Conservation (phyloP, 2,329 filamentous ascomycete genomes). For the Diplodia sapinea region DNA sequence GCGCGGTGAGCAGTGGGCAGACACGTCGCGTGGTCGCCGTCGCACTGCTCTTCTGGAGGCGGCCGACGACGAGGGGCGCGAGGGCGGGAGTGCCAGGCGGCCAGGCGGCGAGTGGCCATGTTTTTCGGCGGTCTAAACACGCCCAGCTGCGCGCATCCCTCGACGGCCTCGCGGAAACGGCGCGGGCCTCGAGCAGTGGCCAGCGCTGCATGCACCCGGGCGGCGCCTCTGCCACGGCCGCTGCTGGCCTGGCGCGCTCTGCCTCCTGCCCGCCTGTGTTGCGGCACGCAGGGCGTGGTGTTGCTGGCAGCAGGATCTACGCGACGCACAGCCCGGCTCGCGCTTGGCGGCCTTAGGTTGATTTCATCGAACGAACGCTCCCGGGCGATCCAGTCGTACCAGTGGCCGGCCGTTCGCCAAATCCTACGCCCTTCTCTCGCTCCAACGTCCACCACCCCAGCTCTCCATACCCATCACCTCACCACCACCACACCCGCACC, state of each 20-base stretch:
- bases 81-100: constrained; percentile 5
- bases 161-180: constrained; percentile 8
- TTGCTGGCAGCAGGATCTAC: constrained; percentile 28
- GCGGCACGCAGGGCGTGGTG: constrained; percentile 27
- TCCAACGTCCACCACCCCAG: constrained; percentile 32
- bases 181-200: neutral
- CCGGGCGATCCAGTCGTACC: constrained; percentile 21
- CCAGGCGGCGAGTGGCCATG: constrained; percentile 16
- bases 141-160: constrained; percentile 23
- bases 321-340: constrained; percentile 29
- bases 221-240: neutral
- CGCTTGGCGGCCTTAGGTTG: constrained; percentile 27
- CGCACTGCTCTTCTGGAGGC: constrained; percentile 9
- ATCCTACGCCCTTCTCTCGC: constrained; percentile 33
- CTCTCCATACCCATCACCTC: constrained; percentile 32
- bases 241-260: constrained; percentile 4
- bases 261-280: neutral
- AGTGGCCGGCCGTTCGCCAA: constrained; percentile 28
- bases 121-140: constrained; percentile 19
- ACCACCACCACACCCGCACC: constrained; percentile 27
- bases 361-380: constrained; percentile 24
- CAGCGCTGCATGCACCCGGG: constrained; percentile 8
- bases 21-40: constrained; percentile 16
- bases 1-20: constrained; percentile 23
- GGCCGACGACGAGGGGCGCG: neutral